Conservation (phyloP, 2,329 filamentous ascomycete genomes). For the Pseudocercospora fuligena region DNA sequence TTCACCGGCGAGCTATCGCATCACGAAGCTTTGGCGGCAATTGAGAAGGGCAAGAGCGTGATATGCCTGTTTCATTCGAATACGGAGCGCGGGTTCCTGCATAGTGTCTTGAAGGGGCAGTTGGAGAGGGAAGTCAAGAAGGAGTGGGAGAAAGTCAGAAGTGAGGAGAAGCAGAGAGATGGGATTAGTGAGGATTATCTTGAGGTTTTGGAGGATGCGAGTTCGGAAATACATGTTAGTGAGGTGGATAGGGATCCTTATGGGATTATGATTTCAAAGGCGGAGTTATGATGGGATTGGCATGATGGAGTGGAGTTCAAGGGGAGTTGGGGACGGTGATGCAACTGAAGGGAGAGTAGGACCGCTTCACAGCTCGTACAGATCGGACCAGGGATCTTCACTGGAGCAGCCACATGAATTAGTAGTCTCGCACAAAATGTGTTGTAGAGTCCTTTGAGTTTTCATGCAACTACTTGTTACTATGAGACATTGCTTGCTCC, state of each 20-base stretch:
- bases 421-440: neutral
- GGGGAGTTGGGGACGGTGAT: neutral
- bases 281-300: conserved; percentile 29
- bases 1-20: conserved; percentile 94
- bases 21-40: conserved; percentile 85
- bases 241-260: conserved; percentile 86
- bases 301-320: neutral
- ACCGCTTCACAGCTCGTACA: no score
- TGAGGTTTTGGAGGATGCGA: conserved; percentile 58
- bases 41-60: conserved; percentile 80
- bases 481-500: neutral
- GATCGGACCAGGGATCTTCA: neutral
- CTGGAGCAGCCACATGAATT: neutral
- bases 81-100: conserved; percentile 83
- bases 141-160: conserved; percentile 58
- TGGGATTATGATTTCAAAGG: conserved; percentile 65
- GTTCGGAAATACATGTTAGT: conserved; percentile 73
- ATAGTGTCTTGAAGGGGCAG: conserved; percentile 69
- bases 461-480: neutral
- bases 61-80: conserved; percentile 92
- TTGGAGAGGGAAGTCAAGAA: conserved; percentile 64
- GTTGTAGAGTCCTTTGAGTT: neutral
- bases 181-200: conserved; percentile 45
- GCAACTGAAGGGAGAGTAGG: no score
- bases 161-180: conserved; percentile 48